phyloP scores from a whole-genome alignment of 805 yeast species.

The Jamesozyma piceae region DNA sequence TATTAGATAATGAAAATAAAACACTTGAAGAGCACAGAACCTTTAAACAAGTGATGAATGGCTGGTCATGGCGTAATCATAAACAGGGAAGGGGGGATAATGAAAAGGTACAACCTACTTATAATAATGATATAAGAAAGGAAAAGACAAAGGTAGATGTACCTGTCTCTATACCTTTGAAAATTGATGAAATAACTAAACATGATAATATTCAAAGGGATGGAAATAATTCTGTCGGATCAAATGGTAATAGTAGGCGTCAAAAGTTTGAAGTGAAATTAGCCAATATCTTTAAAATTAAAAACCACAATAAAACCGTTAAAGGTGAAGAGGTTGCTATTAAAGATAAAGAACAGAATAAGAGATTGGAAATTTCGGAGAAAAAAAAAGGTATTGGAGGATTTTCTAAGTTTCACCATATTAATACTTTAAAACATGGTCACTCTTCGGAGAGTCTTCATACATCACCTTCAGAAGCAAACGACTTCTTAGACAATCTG shows the following conservation, averaged over 20 bases:
- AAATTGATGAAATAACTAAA: neutral
- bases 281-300: conserved; percentile 14
- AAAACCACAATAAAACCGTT: neutral
- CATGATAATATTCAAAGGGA: neutral
- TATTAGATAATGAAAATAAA: neutral
- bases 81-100: neutral
- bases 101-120: neutral
- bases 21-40: neutral
- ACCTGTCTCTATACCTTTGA: neutral
- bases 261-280: conserved; percentile 19
- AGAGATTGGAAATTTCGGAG: neutral
- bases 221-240: neutral
- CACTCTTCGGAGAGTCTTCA: neutral
- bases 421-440: neutral
- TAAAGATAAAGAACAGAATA: neutral
- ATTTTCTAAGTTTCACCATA: neutral
- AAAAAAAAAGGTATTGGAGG: neutral
- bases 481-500: neutral
- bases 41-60: conserved; percentile 1
- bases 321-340: neutral
- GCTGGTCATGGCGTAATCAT: conserved; percentile 1
- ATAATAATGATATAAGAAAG: too few relatives aligned
- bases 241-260: neutral
- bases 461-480: neutral
- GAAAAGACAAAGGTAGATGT: neutral